A percentile compares a stretch with the other conserved stretches of the same genome.
Conservation (phyloP, 2,329 filamentous ascomycete genomes). For the Sarocladium oryzae region DNA sequence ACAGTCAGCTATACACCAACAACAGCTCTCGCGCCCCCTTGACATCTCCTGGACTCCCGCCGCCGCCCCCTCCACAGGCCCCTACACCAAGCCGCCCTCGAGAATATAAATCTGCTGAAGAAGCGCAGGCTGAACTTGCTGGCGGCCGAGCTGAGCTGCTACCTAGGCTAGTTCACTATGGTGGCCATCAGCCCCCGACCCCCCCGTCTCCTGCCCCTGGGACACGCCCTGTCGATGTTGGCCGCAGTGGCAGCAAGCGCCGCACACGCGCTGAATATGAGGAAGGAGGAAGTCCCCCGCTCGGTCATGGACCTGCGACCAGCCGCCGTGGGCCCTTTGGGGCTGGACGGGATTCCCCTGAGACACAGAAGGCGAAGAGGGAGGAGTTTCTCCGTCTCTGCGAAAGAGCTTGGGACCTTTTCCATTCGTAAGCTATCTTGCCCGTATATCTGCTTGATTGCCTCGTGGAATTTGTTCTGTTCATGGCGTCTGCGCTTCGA, state of each 20-base stretch:
- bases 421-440: constrained; percentile 65
- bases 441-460: not conserved
- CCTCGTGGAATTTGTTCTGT: constrained; percentile 14
- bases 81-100: constrained; percentile 60
- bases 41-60: constrained; percentile 70
- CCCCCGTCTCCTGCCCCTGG: constrained; percentile 71
- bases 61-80: constrained; percentile 40
- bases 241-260: constrained; percentile 60
- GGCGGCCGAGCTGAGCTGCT: constrained; percentile 89
- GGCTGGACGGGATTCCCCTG: constrained; percentile 74
- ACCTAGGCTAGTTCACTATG: constrained; percentile 92
- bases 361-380: constrained; percentile 78
- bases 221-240: constrained; percentile 38
- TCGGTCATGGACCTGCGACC: constrained; percentile 64
- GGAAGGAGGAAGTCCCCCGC: constrained; percentile 79
- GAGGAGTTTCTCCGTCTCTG: constrained; percentile 87
- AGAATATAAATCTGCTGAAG: constrained; percentile 93
- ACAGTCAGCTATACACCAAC: constrained; percentile 48
- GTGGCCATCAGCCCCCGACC: constrained; percentile 86
- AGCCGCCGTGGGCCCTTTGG: constrained; percentile 66
- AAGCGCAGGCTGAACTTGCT: constrained; percentile 83
- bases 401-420: constrained; percentile 89
- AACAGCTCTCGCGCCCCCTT: constrained; percentile 60
- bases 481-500: constrained; percentile 1
- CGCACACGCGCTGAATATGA: constrained; percentile 88